These are phyloP conservation scores for Penicillium coffeae DNA, from an alignment of 495 filamentous ascomycete species.

Conservation along the genomic window DNA sequence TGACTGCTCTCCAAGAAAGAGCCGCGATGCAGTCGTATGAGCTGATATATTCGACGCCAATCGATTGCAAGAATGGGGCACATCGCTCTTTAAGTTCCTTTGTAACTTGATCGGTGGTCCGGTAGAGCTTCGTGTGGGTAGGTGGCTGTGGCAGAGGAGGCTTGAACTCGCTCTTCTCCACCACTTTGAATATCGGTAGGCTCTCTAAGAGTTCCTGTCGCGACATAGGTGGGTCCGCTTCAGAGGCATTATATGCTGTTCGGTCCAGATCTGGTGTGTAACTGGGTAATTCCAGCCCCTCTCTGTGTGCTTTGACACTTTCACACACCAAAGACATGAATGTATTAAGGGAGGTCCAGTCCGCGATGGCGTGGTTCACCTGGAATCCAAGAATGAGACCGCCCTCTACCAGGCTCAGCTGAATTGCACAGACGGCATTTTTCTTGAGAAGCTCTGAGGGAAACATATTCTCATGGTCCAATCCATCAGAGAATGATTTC, in stretches of 20 bases:
- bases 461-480: conserved; percentile 14
- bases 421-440: conserved; percentile 18
- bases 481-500: conserved; percentile 13
- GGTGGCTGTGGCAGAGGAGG: conserved; percentile 7
- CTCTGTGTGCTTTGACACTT: conserved; percentile 15
- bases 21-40: conserved; percentile 27
- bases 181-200: conserved; percentile 12
- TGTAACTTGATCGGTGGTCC: conserved; percentile 10
- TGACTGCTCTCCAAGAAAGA: conserved; percentile 21
- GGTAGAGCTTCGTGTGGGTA: conserved; percentile 15
- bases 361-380: conserved; percentile 22
- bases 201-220: conserved; percentile 10
- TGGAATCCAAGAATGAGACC: conserved; percentile 19
- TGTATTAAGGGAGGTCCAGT: conserved; percentile 24
- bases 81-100: conserved; percentile 17
- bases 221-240: no score
- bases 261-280: conserved; percentile 20
- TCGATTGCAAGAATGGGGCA: no score
- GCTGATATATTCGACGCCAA: conserved; percentile 18
- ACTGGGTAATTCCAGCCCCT: conserved; percentile 11
- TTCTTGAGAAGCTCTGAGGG: conserved; percentile 7
- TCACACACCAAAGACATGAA: conserved; percentile 23
- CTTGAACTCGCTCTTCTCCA: conserved; percentile 12
- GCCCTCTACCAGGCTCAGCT: conserved; percentile 21
- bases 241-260: conserved; percentile 18